Evolutionary conservation across 2,329 filamentous ascomycete genomes (phyloP).

Genomic region (Alternaria sp.): DNA sequence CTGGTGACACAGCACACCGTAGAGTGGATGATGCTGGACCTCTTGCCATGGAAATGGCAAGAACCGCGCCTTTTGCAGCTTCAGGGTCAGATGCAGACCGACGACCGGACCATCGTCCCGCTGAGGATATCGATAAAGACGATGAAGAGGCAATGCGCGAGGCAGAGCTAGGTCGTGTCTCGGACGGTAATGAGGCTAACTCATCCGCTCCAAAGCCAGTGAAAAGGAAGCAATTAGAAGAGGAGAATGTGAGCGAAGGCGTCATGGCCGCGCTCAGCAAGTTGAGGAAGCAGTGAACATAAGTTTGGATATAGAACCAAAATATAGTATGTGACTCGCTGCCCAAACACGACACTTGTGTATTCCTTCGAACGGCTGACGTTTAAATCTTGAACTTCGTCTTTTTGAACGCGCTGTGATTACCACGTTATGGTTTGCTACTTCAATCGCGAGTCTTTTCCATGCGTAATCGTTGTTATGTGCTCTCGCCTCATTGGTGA

Average conservation of each 20-base stretch:
- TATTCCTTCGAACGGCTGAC: background rate
- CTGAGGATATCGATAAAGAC: slow-evolving; percentile 49
- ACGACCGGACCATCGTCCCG: slow-evolving; percentile 44
- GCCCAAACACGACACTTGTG: background rate
- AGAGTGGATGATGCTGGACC: slow-evolving; percentile 43
- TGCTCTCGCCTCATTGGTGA: slow-evolving; percentile 12
- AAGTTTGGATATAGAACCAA: background rate
- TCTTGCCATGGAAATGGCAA: slow-evolving; percentile 35
- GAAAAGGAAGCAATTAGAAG: slow-evolving; percentile 51
- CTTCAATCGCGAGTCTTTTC: background rate
- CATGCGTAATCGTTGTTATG: slow-evolving; percentile 1
- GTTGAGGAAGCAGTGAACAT: slow-evolving; percentile 53
- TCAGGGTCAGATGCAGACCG: slow-evolving; percentile 47
- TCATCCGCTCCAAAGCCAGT: slow-evolving; percentile 20
- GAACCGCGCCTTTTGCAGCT: slow-evolving; percentile 26
- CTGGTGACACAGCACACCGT: slow-evolving; percentile 34
- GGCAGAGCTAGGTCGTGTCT: slow-evolving; percentile 28
- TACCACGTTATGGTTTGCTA: background rate
- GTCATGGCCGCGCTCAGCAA: slow-evolving; percentile 67
- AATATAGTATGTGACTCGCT: background rate
- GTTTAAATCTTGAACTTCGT: background rate
- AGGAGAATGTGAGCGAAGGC: slow-evolving; percentile 63
- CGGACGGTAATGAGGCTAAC: slow-evolving; percentile 35
- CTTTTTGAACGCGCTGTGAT: background rate
- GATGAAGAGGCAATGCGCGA: slow-evolving; percentile 58